These are phyloP conservation scores for Populus alba DNA, from an alignment of 345 rosid genomes.

Conservation along the genomic window DNA sequence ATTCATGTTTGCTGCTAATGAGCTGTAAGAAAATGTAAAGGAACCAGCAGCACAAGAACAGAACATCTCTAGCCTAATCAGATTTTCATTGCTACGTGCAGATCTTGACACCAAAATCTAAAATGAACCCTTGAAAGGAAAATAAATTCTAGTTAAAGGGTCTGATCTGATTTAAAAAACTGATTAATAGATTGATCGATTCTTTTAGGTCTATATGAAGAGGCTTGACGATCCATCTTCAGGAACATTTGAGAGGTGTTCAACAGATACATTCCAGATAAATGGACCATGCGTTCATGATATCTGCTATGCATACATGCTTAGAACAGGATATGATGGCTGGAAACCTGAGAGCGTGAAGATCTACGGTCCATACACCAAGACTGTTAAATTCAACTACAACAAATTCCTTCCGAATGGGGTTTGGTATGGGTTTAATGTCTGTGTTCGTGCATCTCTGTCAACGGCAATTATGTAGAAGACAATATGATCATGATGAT, in stretches of 20 bases:
- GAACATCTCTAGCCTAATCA: background rate
- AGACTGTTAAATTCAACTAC: conserved; percentile 44
- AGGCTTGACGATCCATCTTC: conserved; percentile 53
- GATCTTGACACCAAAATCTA: background rate
- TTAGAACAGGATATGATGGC: conserved; percentile 51
- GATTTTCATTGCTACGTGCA: background rate
- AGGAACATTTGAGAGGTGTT: conserved; percentile 56
- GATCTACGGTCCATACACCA: conserved; percentile 36
- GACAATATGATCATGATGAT: background rate
- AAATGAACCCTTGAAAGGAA: background rate
- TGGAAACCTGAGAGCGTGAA: conserved; percentile 64
- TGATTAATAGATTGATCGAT: background rate
- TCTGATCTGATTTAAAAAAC: background rate
- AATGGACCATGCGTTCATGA: conserved; percentile 52
- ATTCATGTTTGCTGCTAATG: background rate
- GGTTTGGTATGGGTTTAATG: conserved; percentile 59
- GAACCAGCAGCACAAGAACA: background rate
- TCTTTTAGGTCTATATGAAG: conserved; percentile 45
- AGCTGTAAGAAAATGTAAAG: background rate
- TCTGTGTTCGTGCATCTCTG: conserved; percentile 5
- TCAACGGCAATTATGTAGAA: background rate
- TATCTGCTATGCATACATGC: conserved; percentile 46
- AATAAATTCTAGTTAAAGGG: background rate
- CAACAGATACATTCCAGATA: conserved; percentile 57
- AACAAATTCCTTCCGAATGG: conserved; percentile 42